Evolutionary conservation across 1,139 yeast species (phyloP), one percentile per base, ranked within the genome.

Genomic region (Torulaspora pretoriensis): DNA sequence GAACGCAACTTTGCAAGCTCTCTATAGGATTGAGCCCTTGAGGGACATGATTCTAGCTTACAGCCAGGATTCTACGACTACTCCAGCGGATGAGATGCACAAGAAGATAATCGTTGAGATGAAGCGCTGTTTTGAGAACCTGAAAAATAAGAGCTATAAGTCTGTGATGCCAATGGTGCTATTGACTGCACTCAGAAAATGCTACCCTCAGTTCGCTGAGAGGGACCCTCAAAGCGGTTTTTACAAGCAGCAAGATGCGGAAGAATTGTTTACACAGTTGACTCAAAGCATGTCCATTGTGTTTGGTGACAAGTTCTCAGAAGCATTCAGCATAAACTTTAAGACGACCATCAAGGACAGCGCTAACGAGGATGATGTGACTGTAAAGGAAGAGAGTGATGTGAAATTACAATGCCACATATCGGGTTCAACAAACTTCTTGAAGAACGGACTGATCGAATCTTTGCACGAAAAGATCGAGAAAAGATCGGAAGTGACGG

Each of bases 221-320:
- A 73, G 77, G 53, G 77, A 71, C 49, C 62, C 78, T 41, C 74
- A 75, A 40, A 70, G 72, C 45, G 97, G 97, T 1, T 72, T 76
- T 48, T 85, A 77, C 63, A 89, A 86, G 64, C 98, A 92, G 69
- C 99, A 92, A 67, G 99, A 92, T 71, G 98, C 98, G 0, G 99
- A 92, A 68, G 99, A 92, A 64, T 86, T 94, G 22, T 89, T 81
- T 69, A 83, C 96, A 10, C 94, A 86, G 62, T 74, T 92, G 46
- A 68, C 90, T 52, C 69, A 72, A 37, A 68, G 75, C 27, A 66
- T 88, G 51, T 68, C 78, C 30, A 50, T 57, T n/a, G 69, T 73
- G 44, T 58, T 75, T 61, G 68, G 78, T 60, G 66, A 73, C 56
- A 65, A 65, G 19, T 68, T 75, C 43, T 61, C 81, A 28, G 78